Percentiles rank a stretch among this genome's conserved stretches.
Conservation (phyloP, 2,329 filamentous ascomycete genomes). For the Fusarium coffeatum region DNA sequence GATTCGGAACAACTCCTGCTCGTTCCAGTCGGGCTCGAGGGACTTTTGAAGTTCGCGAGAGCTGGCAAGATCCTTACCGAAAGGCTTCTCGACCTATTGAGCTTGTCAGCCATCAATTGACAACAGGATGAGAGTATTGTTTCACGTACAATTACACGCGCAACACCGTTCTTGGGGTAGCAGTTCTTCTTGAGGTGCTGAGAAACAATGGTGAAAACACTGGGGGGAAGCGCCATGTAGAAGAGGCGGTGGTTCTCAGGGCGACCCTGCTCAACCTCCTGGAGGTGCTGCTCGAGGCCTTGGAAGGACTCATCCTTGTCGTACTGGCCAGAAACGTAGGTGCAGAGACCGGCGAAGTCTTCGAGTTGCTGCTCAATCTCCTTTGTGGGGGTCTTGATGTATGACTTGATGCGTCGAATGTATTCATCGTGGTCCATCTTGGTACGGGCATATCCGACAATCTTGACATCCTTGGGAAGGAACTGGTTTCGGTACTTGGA, state of each 20-base stretch:
- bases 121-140: not conserved
- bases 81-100: conserved; percentile 93
- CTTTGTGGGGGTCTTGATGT: conserved; percentile 99
- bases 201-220: conserved; percentile 97
- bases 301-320: conserved; percentile 96
- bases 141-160: conserved; percentile 82
- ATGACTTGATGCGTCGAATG: conserved; percentile 92
- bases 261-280: conserved; percentile 83
- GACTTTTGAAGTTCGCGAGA: conserved; percentile 95
- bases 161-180: conserved; percentile 91
- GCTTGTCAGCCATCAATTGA: conserved; percentile 35
- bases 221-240: conserved; percentile 98
- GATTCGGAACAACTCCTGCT: conserved; percentile 98
- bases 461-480: conserved; percentile 94
- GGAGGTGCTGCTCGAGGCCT: conserved; percentile 84
- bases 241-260: conserved; percentile 92
- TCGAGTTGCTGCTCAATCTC: conserved; percentile 95
- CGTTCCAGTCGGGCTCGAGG: conserved; percentile 96
- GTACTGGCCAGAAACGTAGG: conserved; percentile 97
- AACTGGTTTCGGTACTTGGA: conserved; percentile 96
- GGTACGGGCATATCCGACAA: conserved; percentile 98
- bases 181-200: conserved; percentile 97
- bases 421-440: conserved; percentile 99
- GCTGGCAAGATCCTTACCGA: conserved; percentile 95
- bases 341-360: conserved; percentile 87